Base-by-base conservation (phyloP, 2,329 filamentous ascomycete genomes). In the Penicillium sp. region DNA sequence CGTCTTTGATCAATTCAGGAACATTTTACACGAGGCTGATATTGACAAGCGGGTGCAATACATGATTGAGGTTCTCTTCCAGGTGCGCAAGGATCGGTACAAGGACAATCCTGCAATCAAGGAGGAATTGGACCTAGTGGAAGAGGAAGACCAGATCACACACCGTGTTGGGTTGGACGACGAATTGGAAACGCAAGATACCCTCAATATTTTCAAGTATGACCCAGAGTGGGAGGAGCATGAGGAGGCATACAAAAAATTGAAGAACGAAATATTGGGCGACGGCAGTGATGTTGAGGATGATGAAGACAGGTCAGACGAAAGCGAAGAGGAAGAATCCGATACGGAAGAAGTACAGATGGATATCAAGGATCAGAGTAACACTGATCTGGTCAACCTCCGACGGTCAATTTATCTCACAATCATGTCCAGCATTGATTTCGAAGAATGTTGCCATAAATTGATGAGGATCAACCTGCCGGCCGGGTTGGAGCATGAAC, bases 31-130 rank as follows among this genome's bases (percentile, higher is more conserved):
- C 76, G 94, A 99, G 73, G 91, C 91, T 41, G 92, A 94, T 68
- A 96, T 99, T 71, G 93, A 97, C 70, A 97, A 96, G 80, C 84
- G 94, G 61, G 92, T 93, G n/a, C 94, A 99, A 76, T 99, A 97
- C 75, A 96, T 96, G 90, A 93, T 99, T 53, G 94, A 99, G 73
- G 94, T 97, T 6, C 77, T 99, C 40, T 99, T 99, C 72, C 92
- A 99, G 76, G 88, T 97, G 52, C 85, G 94, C 60, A 96, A 97
- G 75, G 93, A 97, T 75, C 89, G 89, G 66, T 99, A 96, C 80
- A 96, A 96, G 78, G 91, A 97, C 67, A 91, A 97, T 66, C 91
- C 88, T 16, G 87, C 91, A 0, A 79, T 97, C 65, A 92, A 87
- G 72, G 92, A 97, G 69, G 94, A 99, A 71, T 78, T 99, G 53